Evolutionary conservation across 805 yeast genomes (phyloP).

Genomic region (Helenozyma baotianmanensis): DNA sequence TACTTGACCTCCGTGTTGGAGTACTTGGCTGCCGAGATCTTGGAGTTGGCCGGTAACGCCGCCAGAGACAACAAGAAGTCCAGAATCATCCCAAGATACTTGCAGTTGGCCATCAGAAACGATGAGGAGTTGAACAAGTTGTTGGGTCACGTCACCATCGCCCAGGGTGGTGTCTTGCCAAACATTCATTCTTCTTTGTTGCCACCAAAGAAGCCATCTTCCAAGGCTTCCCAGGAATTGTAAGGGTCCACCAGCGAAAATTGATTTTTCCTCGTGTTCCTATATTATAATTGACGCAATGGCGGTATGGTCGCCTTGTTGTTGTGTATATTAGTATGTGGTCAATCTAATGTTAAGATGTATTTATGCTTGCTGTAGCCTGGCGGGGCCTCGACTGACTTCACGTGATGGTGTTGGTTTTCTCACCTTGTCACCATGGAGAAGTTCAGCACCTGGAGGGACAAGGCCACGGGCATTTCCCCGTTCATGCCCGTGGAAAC

Average conservation of each 20-base stretch:
- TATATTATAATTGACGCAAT: constrained; percentile 16
- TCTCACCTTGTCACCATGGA: constrained; percentile 14
- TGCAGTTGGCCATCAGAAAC: constrained; percentile 49
- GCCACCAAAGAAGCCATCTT: constrained; percentile 27
- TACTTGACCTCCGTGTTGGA: constrained; percentile 48
- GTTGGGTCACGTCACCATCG: constrained; percentile 60
- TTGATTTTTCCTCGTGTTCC: constrained; percentile 18
- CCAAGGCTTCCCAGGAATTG: constrained; percentile 22
- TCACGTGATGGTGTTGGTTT: background rate
- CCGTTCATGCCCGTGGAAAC: constrained; percentile 68
- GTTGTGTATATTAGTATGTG: constrained; percentile 22
- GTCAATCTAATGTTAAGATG: constrained; percentile 20
- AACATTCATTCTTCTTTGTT: constrained; percentile 46
- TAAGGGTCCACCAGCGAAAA: constrained; percentile 16
- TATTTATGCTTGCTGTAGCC: constrained; percentile 4
- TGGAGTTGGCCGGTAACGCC: constrained; percentile 50
- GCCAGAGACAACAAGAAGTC: constrained; percentile 86
- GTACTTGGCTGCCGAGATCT: constrained; percentile 47
- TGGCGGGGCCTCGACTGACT: too few species aligned
- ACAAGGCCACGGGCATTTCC: constrained; percentile 88
- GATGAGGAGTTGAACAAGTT: constrained; percentile 49
- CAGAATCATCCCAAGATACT: constrained; percentile 50
- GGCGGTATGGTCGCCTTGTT: constrained; percentile 16
- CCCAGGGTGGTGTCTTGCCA: constrained; percentile 52
- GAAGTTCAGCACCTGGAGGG: constrained; percentile 72